A percentile compares a stretch with the other conserved stretches of the same genome.
Evolutionary conservation across 768 basidiomycete species (phyloP).

Genomic region (Lentinus brumalis): DNA sequence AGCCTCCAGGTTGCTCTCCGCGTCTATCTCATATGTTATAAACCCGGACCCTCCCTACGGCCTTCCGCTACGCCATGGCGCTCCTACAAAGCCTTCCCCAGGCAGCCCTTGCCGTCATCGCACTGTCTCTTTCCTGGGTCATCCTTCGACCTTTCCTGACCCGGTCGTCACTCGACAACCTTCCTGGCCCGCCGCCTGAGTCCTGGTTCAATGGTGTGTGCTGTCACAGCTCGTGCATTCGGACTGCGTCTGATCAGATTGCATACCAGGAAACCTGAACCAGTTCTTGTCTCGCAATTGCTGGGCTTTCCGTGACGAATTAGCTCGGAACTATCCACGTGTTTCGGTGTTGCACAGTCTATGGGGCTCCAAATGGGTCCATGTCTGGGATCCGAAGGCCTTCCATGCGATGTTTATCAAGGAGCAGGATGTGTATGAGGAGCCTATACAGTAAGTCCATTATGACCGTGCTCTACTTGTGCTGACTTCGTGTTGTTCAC

Average conservation of each 20-base stretch:
- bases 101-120: no score
- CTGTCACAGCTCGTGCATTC: background rate
- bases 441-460: constrained; percentile 9
- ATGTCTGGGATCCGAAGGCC: constrained; percentile 47
- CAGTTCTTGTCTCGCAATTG: constrained; percentile 36
- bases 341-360: constrained; percentile 36
- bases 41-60: no score
- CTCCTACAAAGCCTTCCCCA: no score
- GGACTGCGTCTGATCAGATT: background rate
- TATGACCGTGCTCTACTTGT: no score
- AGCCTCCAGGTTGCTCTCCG: no score
- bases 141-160: no score
- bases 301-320: constrained; percentile 40
- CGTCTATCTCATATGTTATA: no score
- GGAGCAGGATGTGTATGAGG: constrained; percentile 30
- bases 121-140: no score
- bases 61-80: no score
- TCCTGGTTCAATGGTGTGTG: constrained; percentile 9
- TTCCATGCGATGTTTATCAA: constrained; percentile 49
- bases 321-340: constrained; percentile 37
- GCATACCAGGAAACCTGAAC: constrained; percentile 34
- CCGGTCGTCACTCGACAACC: constrained; percentile 6
- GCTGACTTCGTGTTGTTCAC: background rate
- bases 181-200: constrained; percentile 12
- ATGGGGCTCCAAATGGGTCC: constrained; percentile 39